Base-by-base conservation (phyloP, 163 green algal genomes). In the Trebouxiophyceae sp. region DNA sequence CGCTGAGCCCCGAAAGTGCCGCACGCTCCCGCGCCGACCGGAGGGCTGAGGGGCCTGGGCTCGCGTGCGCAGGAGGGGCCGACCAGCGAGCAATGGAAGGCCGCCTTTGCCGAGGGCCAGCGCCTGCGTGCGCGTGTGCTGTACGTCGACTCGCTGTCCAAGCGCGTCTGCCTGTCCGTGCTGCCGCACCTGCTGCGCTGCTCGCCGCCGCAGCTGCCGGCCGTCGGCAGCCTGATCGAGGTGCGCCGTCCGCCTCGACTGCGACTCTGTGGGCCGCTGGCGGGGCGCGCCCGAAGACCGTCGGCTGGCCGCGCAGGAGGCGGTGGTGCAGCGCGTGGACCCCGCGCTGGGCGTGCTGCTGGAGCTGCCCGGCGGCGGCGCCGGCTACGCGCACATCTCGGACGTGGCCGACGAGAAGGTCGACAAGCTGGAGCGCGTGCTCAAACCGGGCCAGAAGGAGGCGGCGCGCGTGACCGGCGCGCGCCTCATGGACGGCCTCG, bases 401-500 rank as follows among this genome's bases (percentile, higher is more conserved):
- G 84, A 88, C 62, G 46, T 86, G 24, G 58, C 70, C 26, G 87
- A 92, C 29, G 66, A 58, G 16, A 73, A 73, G 45, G 57, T 78
- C 24, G 73, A 81, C 31, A 77, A 71, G 57, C 47, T 84, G 7
- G 63, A 66, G 20, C 75, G 76, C 69, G 69, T 64, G 34, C 95
- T 88, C 75, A 87, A 80, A 34, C n/a, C 67, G 28, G 86, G 85
- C 8, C 69, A 84, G 72, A 54, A 60, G 27, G 72, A 93, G 30
- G 34, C 54, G 4, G 83, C 72, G 1, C 75, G 91, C 0, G 89
- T 97, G 19, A 93, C 95, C 30, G 92, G 89, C 1, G 85, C 87
- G 62, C 83, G 92, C 26, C 82, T 86, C 22, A 78, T 97, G 66
- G 93, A 98, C 62, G 84, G 78, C 19, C 69, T 98, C 55, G 86